Evolutionary conservation across 805 yeast species (phyloP), one percentile per base, ranked within the genome.

Genomic region (Pachysolen tannophilus): DNA sequence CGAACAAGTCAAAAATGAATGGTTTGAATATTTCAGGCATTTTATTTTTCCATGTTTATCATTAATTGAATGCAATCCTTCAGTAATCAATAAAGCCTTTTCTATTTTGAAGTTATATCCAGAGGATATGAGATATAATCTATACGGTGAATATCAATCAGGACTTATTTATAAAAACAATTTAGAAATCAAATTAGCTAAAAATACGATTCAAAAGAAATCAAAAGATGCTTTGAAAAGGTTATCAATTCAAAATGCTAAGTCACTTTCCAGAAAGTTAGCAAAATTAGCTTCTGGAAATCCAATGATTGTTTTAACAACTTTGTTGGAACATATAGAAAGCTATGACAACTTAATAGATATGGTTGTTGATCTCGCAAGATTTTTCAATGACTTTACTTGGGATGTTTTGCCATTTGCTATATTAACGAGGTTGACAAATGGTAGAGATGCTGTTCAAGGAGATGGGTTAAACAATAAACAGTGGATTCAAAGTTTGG

Each of bases 351-450:
- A 90, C 50, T 70, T 90, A 43, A 82, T 80, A 30, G 77, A 75
- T 26, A 63, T 90, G 38, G 76, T 90, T 6, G 87, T 85, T 8
- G 80, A 80, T 31, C 74, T 92, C 6, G 86, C 95, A 0, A 63
- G 75, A 27, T 80, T 74, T 49, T 85, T 86, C 52, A 80, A 78
- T 33, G 69, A 61, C 5, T 79, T 81, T 47, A 86, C 87, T 0
- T 86, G 94, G 87, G 97, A 90, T 53, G 82, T 77, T 2, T 56
- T 90, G 20, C 79, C 88, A 4, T 77, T 75, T 47, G 86, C 82
- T 1, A 56, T 88, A 3, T 61, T 88, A 48, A 69, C 75, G 49
- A 72, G 92, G 44, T 62, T 90, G 16, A 75, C 88, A 1, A 37
- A 37, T 0, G 80, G 78, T n/a, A 66, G 95, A 53, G 57, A 71